phyloP scores from a whole-genome alignment of 352 stramenopile species.

The Phytophthora megakarya region DNA sequence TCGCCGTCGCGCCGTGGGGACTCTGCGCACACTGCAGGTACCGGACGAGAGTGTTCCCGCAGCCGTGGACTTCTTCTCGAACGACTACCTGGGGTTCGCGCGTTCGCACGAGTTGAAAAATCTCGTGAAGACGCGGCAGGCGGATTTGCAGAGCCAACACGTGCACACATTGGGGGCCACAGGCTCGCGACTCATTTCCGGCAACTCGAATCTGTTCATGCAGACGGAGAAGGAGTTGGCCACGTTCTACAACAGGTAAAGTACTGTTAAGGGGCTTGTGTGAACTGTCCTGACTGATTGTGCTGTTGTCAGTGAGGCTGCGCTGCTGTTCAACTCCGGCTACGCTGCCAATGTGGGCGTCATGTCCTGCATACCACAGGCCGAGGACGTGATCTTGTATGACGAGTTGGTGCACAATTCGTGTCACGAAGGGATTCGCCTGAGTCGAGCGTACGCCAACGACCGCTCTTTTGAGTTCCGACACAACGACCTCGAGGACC shows the following conservation, averaged over 20 bases:
- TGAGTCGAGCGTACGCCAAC: conserved; percentile 73
- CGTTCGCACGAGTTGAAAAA: conserved; percentile 59
- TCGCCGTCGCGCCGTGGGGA: conserved; percentile 51
- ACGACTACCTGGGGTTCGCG: conserved; percentile 97
- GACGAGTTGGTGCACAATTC: conserved; percentile 98
- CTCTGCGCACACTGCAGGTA: conserved; percentile 53
- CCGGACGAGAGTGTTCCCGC: conserved; percentile 22
- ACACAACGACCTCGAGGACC: conserved; percentile 91
- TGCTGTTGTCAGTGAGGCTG: conserved; percentile 64
- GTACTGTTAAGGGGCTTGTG: neutral
- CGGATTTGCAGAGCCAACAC: conserved; percentile 34
- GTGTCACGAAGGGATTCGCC: conserved; percentile 92
- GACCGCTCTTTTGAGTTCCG: conserved; percentile 43
- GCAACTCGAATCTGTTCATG: conserved; percentile 90
- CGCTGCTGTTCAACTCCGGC: conserved; percentile 96
- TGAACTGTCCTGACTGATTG: conserved; percentile 11
- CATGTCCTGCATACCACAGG: conserved; percentile 90
- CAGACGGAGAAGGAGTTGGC: conserved; percentile 85
- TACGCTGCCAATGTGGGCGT: conserved; percentile 97
- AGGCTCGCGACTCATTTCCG: conserved; percentile 95
- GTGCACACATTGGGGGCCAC: conserved; percentile 58
- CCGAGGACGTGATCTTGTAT: conserved; percentile 92
- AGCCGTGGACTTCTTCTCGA: conserved; percentile 95
- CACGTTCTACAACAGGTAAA: conserved; percentile 86
- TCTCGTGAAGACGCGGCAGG: conserved; percentile 53